These are phyloP conservation scores for Sanghuangporus weigelae DNA, from an alignment of 1,284 basidiomycete species.

Conservation along the genomic window DNA sequence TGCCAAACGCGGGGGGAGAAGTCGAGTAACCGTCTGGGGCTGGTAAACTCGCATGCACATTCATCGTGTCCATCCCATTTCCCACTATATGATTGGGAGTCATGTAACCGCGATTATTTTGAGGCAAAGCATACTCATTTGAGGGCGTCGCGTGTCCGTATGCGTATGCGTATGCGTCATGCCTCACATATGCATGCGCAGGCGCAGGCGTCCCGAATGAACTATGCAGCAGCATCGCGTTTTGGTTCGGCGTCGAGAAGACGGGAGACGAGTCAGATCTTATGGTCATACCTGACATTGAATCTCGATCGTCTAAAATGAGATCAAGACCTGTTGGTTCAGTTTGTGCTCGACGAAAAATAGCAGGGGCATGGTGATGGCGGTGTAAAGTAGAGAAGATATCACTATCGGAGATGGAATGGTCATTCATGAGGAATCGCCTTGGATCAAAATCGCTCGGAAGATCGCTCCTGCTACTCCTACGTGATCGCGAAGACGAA, in stretches of 20 bases:
- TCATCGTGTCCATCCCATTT: neutral
- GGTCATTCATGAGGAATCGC: conserved; percentile 1
- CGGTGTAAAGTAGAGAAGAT: neutral
- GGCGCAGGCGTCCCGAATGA: conserved; percentile 1
- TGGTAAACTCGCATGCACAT: neutral
- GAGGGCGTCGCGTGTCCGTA: neutral
- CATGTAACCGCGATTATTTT: neutral
- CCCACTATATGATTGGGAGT: neutral
- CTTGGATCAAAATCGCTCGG: conserved; percentile 4
- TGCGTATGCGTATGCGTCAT: neutral
- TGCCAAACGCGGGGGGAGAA: neutral
- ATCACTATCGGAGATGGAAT: conserved; percentile 4
- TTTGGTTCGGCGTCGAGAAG: neutral
- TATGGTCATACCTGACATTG: neutral
- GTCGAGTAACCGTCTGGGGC: neutral
- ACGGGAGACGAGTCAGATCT: neutral
- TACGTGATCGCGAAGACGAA: neutral
- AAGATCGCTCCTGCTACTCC: conserved; percentile 6
- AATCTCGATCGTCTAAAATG: neutral
- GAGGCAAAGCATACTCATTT: neutral
- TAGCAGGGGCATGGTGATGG: neutral
- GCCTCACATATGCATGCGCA: neutral
- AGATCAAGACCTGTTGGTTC: neutral
- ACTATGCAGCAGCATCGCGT: neutral
- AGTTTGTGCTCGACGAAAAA: neutral